Percentiles rank a stretch among this genome's conserved stretches.
Conservation (phyloP, 2,329 filamentous ascomycete species). For the Alternaria atra region DNA sequence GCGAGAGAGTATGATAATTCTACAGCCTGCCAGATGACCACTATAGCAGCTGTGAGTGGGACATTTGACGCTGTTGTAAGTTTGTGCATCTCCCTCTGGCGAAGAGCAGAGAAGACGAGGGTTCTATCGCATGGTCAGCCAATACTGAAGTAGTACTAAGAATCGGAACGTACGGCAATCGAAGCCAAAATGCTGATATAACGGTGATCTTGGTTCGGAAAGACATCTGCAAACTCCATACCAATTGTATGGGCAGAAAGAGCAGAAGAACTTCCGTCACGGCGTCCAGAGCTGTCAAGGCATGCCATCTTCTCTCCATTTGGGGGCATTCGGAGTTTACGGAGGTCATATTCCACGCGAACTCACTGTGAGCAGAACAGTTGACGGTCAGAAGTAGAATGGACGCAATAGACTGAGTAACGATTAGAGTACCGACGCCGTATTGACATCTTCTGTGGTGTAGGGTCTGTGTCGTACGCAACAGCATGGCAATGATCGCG, state of each 20-base stretch:
- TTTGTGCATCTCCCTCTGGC: slow-evolving; percentile 10
- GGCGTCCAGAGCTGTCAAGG: neutral
- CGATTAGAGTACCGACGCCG: neutral
- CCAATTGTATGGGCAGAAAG: slow-evolving; percentile 23
- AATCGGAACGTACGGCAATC: slow-evolving; percentile 21
- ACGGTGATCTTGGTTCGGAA: slow-evolving; percentile 25
- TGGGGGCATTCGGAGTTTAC: neutral
- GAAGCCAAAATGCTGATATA: slow-evolving; percentile 27
- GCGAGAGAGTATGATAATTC: slow-evolving; percentile 20
- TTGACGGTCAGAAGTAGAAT: neutral
- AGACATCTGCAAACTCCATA: slow-evolving; percentile 27
- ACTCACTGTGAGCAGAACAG: neutral
- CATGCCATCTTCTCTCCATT: neutral
- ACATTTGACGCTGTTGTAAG: slow-evolving; percentile 11
- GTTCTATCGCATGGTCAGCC: slow-evolving; percentile 5
- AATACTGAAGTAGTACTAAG: neutral
- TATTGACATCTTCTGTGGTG: neutral
- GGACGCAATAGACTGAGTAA: neutral
- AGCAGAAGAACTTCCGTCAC: slow-evolving; percentile 9
- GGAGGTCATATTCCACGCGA: neutral
- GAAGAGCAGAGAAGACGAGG: slow-evolving; percentile 15
- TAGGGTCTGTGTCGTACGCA: slow-evolving; percentile 19
- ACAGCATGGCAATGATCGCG: slow-evolving; percentile 21
- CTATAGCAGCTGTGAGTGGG: slow-evolving; percentile 14
- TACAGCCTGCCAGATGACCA: slow-evolving; percentile 24